A percentile compares a stretch with the other conserved stretches of the same genome.
Evolutionary conservation across 1,284 basidiomycete species (phyloP).

Genomic region (Cutaneotrichosporon sp.): DNA sequence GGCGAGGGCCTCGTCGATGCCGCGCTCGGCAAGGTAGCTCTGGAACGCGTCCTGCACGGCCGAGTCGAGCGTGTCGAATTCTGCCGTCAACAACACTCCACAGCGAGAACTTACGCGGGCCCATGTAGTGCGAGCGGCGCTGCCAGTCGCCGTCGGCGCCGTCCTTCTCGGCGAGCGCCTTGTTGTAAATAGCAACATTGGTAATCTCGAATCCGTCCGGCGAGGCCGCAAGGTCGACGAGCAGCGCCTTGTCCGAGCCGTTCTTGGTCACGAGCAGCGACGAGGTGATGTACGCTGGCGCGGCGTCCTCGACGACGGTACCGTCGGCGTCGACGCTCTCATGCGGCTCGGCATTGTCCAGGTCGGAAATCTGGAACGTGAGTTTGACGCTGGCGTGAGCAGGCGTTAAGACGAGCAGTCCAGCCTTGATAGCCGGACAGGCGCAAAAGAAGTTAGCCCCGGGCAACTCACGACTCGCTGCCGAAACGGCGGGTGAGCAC

Average conservation of each 20-base stretch:
- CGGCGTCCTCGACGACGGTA: constrained; percentile 50
- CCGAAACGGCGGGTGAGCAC: constrained; percentile 76
- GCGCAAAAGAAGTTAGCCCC: not conserved
- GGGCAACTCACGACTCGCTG: constrained; percentile 67
- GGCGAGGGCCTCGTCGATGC: constrained; percentile 70
- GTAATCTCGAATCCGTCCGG: constrained; percentile 81
- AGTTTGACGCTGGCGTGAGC: constrained; percentile 36
- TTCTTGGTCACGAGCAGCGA: constrained; percentile 71
- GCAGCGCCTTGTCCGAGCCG: constrained; percentile 59
- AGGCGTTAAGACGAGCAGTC: not conserved
- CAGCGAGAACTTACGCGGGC: constrained; percentile 74
- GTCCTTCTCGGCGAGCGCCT: constrained; percentile 69
- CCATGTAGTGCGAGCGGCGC: constrained; percentile 83
- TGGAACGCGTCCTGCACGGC: constrained; percentile 81
- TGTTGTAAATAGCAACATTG: constrained; percentile 76
- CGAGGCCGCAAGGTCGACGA: constrained; percentile 73
- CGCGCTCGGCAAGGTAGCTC: constrained; percentile 75
- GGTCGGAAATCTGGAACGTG: constrained; percentile 48
- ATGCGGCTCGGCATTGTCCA: constrained; percentile 29
- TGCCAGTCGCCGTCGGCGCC: constrained; percentile 91
- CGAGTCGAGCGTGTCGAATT: constrained; percentile 86
- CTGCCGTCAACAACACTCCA: no score
- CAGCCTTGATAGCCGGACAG: not conserved
- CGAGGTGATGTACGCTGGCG: constrained; percentile 56
- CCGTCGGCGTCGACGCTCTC: constrained; percentile 17